Percentiles rank a stretch among this genome's conserved stretches.
phyloP scores from a whole-genome alignment of 2,329 filamentous ascomycete genomes.

The Microsporum audouinii region DNA sequence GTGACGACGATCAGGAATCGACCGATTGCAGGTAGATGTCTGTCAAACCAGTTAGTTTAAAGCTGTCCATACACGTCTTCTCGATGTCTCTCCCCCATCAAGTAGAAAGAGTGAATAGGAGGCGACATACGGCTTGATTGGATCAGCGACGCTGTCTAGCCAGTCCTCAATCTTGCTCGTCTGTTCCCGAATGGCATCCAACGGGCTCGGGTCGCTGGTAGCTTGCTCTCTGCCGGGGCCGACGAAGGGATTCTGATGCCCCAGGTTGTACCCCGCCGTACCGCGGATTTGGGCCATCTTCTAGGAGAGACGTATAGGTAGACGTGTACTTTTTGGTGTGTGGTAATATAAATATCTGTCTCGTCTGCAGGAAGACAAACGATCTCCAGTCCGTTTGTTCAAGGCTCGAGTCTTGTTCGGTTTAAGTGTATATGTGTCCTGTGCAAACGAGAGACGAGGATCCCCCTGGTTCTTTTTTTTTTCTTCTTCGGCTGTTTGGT shows the following conservation, averaged over 20 bases:
- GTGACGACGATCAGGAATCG: constrained; percentile 97
- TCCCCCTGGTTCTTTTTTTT: neutral
- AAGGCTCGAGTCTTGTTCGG: neutral
- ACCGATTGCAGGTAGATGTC: constrained; percentile 87
- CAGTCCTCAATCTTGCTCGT: constrained; percentile 98
- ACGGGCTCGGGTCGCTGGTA: constrained; percentile 58
- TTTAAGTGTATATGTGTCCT: neutral
- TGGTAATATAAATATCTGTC: too few relatives aligned
- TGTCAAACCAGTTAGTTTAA: constrained; percentile 32
- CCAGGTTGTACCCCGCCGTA: constrained; percentile 72
- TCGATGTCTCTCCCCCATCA: too few relatives aligned
- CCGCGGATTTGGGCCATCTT: constrained; percentile 47
- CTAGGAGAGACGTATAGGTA: neutral
- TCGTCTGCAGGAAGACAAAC: too few relatives aligned
- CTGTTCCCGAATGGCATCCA: constrained; percentile 84
- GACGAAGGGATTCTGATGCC: constrained; percentile 60
- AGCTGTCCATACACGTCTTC: neutral
- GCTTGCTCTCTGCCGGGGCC: constrained; percentile 48
- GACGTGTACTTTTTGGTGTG: neutral
- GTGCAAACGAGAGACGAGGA: neutral
- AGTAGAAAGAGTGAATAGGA: neutral
- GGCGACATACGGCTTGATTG: constrained; percentile 73
- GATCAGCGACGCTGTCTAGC: constrained; percentile 76
- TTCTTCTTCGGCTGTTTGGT: neutral
- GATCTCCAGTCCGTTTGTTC: too few relatives aligned